phyloP scores from a whole-genome alignment of 177 flowering plant genomes.

The Vitis hybrid region DNA sequence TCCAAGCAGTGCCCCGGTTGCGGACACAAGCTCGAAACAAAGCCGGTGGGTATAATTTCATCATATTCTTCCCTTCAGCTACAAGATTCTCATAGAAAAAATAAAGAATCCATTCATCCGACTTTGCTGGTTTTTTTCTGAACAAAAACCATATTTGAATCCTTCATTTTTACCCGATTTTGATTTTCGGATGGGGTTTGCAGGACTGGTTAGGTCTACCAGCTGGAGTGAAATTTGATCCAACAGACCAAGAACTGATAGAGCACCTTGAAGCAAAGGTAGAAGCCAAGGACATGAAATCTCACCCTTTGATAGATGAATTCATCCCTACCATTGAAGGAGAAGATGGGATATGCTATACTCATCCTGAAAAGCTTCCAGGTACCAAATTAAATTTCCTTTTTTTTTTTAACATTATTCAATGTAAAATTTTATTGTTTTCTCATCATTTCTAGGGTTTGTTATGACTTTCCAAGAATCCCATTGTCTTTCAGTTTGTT shows the following conservation, averaged over 20 bases:
- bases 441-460: constrained; percentile 2
- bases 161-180: neutral
- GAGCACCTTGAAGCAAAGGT: constrained; percentile 93
- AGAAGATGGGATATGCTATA: constrained; percentile 97
- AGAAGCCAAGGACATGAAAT: constrained; percentile 55
- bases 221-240: constrained; percentile 96
- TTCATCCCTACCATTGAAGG: constrained; percentile 97
- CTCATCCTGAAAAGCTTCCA: constrained; percentile 98
- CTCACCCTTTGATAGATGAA: constrained; percentile 95
- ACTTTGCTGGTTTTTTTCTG: neutral
- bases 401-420: neutral
- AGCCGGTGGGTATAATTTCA: constrained; percentile 55
- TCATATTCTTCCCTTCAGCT: constrained; percentile 29
- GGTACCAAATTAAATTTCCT: constrained; percentile 32
- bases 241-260: constrained; percentile 91
- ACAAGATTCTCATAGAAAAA: constrained; percentile 11
- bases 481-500: constrained; percentile 31
- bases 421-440: constrained; percentile 7
- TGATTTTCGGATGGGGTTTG: constrained; percentile 9
- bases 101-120: constrained; percentile 10
- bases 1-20: constrained; percentile 95
- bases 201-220: constrained; percentile 95
- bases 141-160: no score
- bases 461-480: constrained; percentile 27
- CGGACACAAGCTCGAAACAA: constrained; percentile 86